phyloP scores from a whole-genome alignment of 768 basidiomycete genomes.

The Hericium alpestre region DNA sequence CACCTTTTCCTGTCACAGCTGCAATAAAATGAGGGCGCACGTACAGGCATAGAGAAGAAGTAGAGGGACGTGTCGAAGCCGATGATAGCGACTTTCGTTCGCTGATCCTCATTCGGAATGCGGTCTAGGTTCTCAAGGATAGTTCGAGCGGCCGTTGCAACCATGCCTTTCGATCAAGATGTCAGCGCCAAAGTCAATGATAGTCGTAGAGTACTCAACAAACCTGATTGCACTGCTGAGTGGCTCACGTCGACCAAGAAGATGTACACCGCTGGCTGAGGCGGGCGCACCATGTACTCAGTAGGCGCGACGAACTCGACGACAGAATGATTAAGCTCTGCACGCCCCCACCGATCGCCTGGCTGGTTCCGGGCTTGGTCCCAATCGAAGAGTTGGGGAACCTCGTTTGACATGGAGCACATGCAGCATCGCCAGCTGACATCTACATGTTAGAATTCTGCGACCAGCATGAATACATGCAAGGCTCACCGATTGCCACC shows the following conservation, averaged over 20 bases:
- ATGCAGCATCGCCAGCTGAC: constrained; percentile 96
- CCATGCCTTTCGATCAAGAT: constrained; percentile 62
- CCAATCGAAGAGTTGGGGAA: constrained; percentile 98
- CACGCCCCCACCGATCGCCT: constrained; percentile 88
- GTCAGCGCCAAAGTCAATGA: background rate
- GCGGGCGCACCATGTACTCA: constrained; percentile 98
- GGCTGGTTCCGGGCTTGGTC: constrained; percentile 88
- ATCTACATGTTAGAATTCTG: background rate
- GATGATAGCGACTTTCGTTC: constrained; percentile 88
- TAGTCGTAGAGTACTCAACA: constrained; percentile 11
- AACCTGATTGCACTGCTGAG: constrained; percentile 80
- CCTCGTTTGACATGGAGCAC: constrained; percentile 97
- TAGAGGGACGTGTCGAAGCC: constrained; percentile 88
- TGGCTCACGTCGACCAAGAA: constrained; percentile 97
- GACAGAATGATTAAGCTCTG: constrained; percentile 87
- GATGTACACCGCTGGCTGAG: constrained; percentile 93
- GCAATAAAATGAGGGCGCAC: constrained; percentile 18
- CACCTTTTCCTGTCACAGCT: background rate
- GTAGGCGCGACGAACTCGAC: constrained; percentile 97
- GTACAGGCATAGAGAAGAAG: constrained; percentile 88
- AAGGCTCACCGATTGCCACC: constrained; percentile 74
- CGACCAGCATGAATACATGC: background rate
- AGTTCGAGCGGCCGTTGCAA: constrained; percentile 93
- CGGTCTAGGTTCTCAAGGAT: constrained; percentile 92
- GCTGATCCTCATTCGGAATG: constrained; percentile 86